Conservation (phyloP, 1,139 yeast genomes). For the Candida sanyaensis region DNA sequence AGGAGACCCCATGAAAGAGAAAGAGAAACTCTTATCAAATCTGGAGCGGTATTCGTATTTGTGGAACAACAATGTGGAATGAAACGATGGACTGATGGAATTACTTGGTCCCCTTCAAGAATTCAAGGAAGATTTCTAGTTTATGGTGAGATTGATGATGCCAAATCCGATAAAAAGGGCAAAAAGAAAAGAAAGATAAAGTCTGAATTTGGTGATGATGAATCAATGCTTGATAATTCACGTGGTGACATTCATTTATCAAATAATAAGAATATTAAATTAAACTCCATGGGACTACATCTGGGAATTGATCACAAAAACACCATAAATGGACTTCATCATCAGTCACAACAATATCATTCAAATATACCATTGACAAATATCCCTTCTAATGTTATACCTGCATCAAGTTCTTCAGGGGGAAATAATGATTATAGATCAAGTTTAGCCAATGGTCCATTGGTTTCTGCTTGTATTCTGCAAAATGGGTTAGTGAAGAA, state of each 20-base stretch:
- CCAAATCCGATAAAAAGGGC: slow-evolving; percentile 25
- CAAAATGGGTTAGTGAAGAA: slow-evolving; percentile 83
- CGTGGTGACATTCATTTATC: too few species aligned
- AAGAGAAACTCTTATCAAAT: slow-evolving; percentile 60
- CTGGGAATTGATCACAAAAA: not conserved
- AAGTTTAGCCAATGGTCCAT: slow-evolving; percentile 47
- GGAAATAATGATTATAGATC: slow-evolving; percentile 12
- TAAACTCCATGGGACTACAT: not conserved
- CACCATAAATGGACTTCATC: not conserved
- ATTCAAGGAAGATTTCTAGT: slow-evolving; percentile 82
- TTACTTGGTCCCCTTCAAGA: slow-evolving; percentile 89
- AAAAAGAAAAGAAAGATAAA: slow-evolving; percentile 34
- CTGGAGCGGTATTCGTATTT: slow-evolving; percentile 85
- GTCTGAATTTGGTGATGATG: slow-evolving; percentile 18
- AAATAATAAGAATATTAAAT: not conserved
- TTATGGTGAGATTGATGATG: slow-evolving; percentile 69
- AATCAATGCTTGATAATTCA: slow-evolving; percentile 1
- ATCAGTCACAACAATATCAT: slow-evolving; percentile 1
- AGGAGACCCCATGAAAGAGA: slow-evolving; percentile 86
- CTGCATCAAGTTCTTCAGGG: slow-evolving; percentile 14
- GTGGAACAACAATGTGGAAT: slow-evolving; percentile 82
- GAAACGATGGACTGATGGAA: slow-evolving; percentile 93
- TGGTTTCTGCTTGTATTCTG: slow-evolving; percentile 63
- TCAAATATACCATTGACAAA: not conserved
- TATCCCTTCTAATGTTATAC: slow-evolving; percentile 12